Evolutionary conservation across 176 grass and related monocot species (phyloP), one percentile per base, ranked within the genome.

Genomic region (Puya raimondii): DNA sequence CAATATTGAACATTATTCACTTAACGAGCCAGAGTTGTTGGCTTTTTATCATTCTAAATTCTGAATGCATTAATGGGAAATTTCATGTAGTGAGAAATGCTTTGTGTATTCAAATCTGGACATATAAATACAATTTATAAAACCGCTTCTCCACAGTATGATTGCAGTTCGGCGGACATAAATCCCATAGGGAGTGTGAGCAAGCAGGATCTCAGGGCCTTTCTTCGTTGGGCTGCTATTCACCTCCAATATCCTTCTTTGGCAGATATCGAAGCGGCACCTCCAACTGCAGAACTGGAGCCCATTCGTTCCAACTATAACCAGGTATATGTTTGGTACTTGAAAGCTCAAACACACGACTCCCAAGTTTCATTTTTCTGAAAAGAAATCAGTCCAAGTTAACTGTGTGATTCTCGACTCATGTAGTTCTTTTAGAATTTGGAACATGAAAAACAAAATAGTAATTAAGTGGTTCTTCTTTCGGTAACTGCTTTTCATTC

Each of bases 171-270:
- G 5, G 94, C 94, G 1, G 94, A 99, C 85, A 85, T 97, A 81
- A 97, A 97, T 50, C 94, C 94, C 48, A 97, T 97, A 10, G 94
- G 94, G 68, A 97, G 93, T 89, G 74, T 97, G 67, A 97, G 89
- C 63, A 92, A 97, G 82, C 89, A 97, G 67, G 93, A 97, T 56
- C 85, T 97, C 48, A 86, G 93, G 53, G 69, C 89, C 74, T 97
- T 97, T 72, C 82, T 97, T 65, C 81, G 86, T 50, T 97, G 93
- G 93, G 80, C 86, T 68, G 81, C 93, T 66, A 57, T 81, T 81
- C 77, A 97, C 83, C 93, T 97, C 76, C 72, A 90, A 0, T 97
- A 92, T 84, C 79, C 89, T 72, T 97, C 93, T 33, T 86, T 97
- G 76, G 81, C 86, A 14, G 93, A 92, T 78, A 69, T 97, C 68